phyloP scores from a whole-genome alignment of 495 filamentous ascomycete species.

The Penicillium subrubescens region DNA sequence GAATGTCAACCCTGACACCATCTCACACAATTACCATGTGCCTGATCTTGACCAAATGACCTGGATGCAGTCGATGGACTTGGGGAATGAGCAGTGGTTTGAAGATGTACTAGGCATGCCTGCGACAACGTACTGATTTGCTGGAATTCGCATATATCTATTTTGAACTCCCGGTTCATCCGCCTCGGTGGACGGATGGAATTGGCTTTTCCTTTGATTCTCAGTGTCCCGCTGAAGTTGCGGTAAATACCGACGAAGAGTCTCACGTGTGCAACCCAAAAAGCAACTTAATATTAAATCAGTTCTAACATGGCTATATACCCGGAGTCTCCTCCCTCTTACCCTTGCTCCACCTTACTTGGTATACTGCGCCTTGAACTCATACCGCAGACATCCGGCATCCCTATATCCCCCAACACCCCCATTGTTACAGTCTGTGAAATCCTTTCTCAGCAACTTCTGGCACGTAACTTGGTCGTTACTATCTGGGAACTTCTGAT shows the following conservation, averaged over 20 bases:
- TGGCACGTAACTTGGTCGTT: not conserved
- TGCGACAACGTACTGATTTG: not conserved
- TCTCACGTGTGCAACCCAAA: not conserved
- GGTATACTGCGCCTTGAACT: not conserved
- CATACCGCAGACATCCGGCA: not conserved
- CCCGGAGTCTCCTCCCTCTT: not conserved
- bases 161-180: not conserved
- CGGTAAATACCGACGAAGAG: not conserved
- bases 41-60: constrained; percentile 32
- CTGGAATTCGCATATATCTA: not conserved
- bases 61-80: constrained; percentile 36
- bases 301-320: not conserved
- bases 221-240: not conserved
- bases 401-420: not conserved
- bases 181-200: not conserved
- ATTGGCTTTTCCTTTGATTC: not conserved
- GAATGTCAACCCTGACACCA: constrained; percentile 4
- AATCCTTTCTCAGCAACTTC: not conserved
- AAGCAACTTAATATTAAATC: not conserved
- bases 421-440: not conserved
- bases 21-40: constrained; percentile 9
- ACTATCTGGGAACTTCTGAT: not conserved
- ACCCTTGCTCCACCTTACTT: not conserved
- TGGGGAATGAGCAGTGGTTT: constrained; percentile 33
- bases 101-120: constrained; percentile 26